Evolutionary conservation across 805 yeast species (phyloP).

Genomic region (Candida pseudofarinosa): DNA sequence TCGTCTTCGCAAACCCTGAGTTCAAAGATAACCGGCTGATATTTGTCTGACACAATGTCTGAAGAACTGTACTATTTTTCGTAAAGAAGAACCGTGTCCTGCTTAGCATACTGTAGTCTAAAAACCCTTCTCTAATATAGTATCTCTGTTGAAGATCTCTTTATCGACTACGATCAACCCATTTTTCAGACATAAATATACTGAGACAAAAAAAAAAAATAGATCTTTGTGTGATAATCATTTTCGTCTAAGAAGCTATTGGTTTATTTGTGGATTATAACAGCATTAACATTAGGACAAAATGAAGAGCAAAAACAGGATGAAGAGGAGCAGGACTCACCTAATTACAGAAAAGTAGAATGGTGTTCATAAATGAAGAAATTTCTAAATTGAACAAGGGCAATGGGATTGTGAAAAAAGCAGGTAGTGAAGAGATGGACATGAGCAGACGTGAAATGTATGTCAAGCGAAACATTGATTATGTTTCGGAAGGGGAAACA

Average conservation of each 20-base stretch:
- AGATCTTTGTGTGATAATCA: background rate
- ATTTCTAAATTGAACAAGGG: background rate
- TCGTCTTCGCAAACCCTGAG: slow-evolving; percentile 7
- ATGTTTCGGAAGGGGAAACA: background rate
- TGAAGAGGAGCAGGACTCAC: background rate
- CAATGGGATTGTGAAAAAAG: background rate
- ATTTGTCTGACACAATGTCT: slow-evolving; percentile 21
- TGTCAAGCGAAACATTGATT: background rate
- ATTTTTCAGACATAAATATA: background rate
- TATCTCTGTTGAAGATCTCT: background rate
- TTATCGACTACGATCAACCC: background rate
- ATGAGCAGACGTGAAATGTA: background rate
- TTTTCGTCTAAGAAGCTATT: background rate
- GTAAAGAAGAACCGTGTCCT: slow-evolving; percentile 58
- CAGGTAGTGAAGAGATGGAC: background rate
- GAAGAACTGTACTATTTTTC: slow-evolving; percentile 46
- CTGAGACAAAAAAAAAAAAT: background rate
- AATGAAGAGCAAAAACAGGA: background rate
- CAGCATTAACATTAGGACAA: background rate
- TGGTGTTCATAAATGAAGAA: background rate
- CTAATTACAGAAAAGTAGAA: no score
- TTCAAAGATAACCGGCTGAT: slow-evolving; percentile 14
- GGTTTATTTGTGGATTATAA: background rate
- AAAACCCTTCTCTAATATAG: background rate
- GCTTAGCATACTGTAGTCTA: slow-evolving; percentile 26